Evolutionary conservation across 2,329 filamentous ascomycete genomes (phyloP).

Genomic region (Cryphonectria parasitica): DNA sequence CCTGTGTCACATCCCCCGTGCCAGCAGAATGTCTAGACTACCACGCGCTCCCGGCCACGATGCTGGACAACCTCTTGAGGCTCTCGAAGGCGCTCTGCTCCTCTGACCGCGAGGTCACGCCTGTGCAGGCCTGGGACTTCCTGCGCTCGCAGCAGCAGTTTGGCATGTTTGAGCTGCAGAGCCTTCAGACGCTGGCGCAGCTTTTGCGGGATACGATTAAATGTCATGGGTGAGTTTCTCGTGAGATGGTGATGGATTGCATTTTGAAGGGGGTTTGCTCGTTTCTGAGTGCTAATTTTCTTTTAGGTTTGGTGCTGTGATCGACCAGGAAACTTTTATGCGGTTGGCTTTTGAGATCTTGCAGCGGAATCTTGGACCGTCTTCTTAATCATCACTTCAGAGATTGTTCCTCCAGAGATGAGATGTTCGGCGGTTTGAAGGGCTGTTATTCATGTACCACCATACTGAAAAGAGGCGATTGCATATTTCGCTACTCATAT

Average conservation of each 20-base stretch:
- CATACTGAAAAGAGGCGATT: too few species aligned
- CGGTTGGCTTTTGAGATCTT: background rate
- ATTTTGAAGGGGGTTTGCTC: background rate
- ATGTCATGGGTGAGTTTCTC: constrained; percentile 42
- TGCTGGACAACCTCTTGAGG: constrained; percentile 34
- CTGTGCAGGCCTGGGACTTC: constrained; percentile 44
- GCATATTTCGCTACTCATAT: too few species aligned
- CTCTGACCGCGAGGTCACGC: constrained; percentile 43
- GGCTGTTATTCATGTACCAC: too few species aligned
- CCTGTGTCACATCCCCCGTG: background rate
- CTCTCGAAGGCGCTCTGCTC: constrained; percentile 33
- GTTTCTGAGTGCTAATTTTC: too few species aligned
- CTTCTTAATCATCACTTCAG: background rate
- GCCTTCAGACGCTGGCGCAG: constrained; percentile 36
- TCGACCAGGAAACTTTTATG: constrained; percentile 14
- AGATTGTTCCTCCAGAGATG: background rate
- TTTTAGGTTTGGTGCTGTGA: constrained; percentile 15
- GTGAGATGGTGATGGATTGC: background rate
- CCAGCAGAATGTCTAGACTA: constrained; percentile 13
- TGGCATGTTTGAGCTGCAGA: constrained; percentile 35
- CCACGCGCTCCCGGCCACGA: constrained; percentile 28
- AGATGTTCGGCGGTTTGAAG: too few species aligned
- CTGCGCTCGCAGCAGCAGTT: constrained; percentile 41
- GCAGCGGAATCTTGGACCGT: background rate
- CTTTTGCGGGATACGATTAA: constrained; percentile 39